Conservation (phyloP, 78 protist species). For the Neovahlkampfia damariscottae region DNA sequence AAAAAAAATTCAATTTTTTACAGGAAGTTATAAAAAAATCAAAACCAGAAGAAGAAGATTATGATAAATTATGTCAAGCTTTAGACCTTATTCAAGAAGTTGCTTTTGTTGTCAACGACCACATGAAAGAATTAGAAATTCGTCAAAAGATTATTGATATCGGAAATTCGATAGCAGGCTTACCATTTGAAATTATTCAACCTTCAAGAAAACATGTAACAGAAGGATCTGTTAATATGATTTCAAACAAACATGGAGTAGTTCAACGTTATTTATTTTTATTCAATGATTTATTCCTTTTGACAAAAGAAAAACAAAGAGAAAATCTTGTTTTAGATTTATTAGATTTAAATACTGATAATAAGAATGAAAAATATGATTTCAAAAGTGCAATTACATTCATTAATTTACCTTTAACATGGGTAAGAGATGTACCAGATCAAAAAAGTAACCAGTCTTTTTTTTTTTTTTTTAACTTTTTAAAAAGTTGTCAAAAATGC, state of each 20-base stretch:
- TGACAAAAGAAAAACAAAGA: neutral
- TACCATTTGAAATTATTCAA: neutral
- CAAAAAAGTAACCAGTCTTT: no score
- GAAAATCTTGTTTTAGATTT: neutral
- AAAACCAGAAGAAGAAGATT: slow-evolving; percentile 37
- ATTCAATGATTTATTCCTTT: neutral
- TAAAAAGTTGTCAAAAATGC: neutral
- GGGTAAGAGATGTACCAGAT: neutral
- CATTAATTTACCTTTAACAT: neutral
- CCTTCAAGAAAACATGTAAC: neutral
- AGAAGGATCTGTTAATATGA: neutral
- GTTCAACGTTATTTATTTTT: neutral
- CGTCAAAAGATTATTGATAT: neutral
- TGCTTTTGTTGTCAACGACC: slow-evolving; percentile 31
- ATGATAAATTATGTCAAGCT: slow-evolving; percentile 12
- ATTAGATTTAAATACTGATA: neutral
- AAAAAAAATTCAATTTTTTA: slow-evolving; percentile 30
- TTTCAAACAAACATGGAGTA: neutral
- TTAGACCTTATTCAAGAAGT: slow-evolving; percentile 23
- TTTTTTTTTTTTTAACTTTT: no score
- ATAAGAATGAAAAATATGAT: neutral
- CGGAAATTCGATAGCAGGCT: neutral
- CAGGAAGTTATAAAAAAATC: slow-evolving; percentile 37
- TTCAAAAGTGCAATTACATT: neutral
- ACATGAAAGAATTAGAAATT: neutral